Percentiles rank a stretch among this genome's conserved stretches.
Conservation (phyloP, 352 stramenopile species). For the Phytophthora pluvialis region DNA sequence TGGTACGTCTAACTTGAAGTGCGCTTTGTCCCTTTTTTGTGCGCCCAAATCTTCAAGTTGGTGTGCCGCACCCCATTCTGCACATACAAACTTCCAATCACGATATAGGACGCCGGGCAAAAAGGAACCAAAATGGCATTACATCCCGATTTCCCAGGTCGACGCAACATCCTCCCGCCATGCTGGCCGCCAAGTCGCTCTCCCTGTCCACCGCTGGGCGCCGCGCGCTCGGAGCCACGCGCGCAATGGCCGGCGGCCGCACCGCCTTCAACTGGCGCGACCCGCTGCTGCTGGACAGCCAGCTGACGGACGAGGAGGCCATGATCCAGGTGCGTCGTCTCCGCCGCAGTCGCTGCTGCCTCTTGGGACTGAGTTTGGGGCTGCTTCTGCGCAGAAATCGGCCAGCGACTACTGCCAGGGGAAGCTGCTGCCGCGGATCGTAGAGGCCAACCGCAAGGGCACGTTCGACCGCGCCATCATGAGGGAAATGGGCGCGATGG, state of each 20-base stretch:
- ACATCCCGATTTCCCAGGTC: constrained; percentile 33
- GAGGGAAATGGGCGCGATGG: constrained; percentile 94
- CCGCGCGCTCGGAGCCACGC: constrained; percentile 36
- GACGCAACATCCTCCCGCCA: constrained; percentile 21
- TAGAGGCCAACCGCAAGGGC: constrained; percentile 95
- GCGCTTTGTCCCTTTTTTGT: constrained; percentile 4
- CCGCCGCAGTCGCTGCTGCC: not conserved
- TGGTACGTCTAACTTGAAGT: constrained; percentile 13
- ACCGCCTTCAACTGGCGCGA: constrained; percentile 84
- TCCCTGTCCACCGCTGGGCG: constrained; percentile 23
- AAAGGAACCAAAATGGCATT: constrained; percentile 4
- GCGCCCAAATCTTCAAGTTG: constrained; percentile 29
- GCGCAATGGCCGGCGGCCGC: constrained; percentile 56
- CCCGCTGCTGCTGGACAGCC: constrained; percentile 70
- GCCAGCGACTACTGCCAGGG: constrained; percentile 94
- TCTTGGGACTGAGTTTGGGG: constrained; percentile 10
- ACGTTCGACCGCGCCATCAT: constrained; percentile 95
- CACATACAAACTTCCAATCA: constrained; percentile 37
- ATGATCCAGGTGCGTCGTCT: constrained; percentile 84
- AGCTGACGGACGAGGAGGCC: constrained; percentile 91
- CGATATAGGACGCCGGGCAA: constrained; percentile 27
- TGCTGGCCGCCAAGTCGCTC: constrained; percentile 39
- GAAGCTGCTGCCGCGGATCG: constrained; percentile 93
- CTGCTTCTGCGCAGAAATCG: constrained; percentile 71
- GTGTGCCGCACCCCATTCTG: not conserved